Conservation (phyloP, 805 yeast genomes). For the Maudiozyma bulderi region DNA sequence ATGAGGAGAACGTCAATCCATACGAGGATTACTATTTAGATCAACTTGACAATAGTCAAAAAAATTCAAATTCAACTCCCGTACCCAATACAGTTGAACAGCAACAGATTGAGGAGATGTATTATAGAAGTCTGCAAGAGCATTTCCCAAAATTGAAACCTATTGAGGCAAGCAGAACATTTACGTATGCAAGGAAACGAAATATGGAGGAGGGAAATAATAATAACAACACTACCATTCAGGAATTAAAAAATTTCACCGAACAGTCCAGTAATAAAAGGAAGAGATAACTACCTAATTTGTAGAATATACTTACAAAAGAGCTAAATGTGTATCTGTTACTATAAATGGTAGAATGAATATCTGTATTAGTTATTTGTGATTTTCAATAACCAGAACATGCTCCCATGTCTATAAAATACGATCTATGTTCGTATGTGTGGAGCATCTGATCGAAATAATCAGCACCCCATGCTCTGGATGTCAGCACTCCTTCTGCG, state of each 20-base stretch:
- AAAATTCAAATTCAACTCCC: background rate
- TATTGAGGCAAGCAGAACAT: background rate
- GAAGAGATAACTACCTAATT: background rate
- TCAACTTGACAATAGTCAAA: background rate
- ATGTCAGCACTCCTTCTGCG: background rate
- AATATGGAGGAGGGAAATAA: background rate
- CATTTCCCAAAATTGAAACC: constrained; percentile 8
- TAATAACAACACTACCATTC: background rate
- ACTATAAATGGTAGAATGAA: no score
- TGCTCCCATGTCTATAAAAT: constrained; percentile 28
- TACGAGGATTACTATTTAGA: constrained; percentile 8
- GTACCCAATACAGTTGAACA: background rate
- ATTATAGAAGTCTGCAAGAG: constrained; percentile 8
- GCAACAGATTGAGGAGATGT: constrained; percentile 3
- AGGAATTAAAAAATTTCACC: background rate
- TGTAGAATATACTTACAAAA: no score
- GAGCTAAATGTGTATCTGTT: no score
- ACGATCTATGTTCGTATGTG: constrained; percentile 31
- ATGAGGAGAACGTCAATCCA: constrained; percentile 4
- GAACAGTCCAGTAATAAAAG: background rate
- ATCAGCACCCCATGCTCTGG: background rate
- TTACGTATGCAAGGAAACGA: constrained; percentile 2
- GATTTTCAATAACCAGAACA: constrained; percentile 19
- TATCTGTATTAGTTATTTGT: background rate
- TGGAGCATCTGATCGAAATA: constrained; percentile 17